Conservation (phyloP, 2,329 filamentous ascomycete species). For the Microascus cirrosus region DNA sequence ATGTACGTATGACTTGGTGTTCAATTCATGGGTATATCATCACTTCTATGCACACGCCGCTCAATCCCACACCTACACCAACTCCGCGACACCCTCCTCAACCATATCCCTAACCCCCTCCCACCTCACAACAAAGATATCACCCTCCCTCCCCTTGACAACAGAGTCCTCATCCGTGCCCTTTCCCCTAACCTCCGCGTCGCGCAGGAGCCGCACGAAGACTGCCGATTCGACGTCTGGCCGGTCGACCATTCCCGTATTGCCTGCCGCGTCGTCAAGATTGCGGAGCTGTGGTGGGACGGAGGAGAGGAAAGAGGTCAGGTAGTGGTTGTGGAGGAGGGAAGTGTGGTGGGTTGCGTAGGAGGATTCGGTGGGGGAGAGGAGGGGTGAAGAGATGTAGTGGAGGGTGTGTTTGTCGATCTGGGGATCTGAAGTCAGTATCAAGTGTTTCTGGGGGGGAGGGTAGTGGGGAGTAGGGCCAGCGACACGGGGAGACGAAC, state of each 20-base stretch:
- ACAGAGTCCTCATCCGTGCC: constrained; percentile 53
- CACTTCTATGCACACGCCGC: neutral
- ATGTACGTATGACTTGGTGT: no score
- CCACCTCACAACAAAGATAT: constrained; percentile 61
- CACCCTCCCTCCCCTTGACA: constrained; percentile 46
- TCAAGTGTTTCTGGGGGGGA: neutral
- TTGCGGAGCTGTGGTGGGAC: constrained; percentile 74
- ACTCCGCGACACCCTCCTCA: constrained; percentile 42
- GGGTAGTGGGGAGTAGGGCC: neutral
- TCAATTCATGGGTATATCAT: constrained; percentile 4
- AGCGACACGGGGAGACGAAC: constrained; percentile 26
- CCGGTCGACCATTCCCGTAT: constrained; percentile 82
- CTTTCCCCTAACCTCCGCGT: constrained; percentile 45
- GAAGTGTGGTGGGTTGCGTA: constrained; percentile 82
- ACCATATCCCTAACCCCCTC: constrained; percentile 59
- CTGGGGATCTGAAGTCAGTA: constrained; percentile 25
- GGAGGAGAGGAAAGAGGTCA: constrained; percentile 68
- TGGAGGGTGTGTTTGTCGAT: constrained; percentile 69
- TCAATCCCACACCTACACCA: constrained; percentile 28
- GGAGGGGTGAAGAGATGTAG: constrained; percentile 49
- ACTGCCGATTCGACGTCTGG: constrained; percentile 78
- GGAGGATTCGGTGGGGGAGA: constrained; percentile 66
- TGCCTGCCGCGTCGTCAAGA: constrained; percentile 81
- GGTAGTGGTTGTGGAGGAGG: constrained; percentile 74
- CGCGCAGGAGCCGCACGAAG: constrained; percentile 63